Evolutionary conservation across 1,139 yeast genomes (phyloP).

Genomic region (Debaryomyces udenii): DNA sequence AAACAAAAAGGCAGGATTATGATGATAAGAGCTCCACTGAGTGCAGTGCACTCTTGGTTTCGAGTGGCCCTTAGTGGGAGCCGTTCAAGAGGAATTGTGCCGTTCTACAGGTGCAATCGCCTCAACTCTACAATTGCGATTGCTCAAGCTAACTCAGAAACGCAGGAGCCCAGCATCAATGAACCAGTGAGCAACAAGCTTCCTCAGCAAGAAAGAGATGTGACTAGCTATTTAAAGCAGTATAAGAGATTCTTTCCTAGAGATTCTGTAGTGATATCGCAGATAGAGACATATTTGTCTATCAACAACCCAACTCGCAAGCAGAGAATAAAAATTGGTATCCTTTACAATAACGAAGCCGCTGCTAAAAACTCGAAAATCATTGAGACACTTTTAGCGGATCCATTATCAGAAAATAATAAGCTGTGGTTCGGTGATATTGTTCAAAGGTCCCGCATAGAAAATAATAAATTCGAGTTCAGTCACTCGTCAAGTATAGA

Average conservation of each 20-base stretch:
- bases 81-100: too few species aligned
- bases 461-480: constrained; percentile 25
- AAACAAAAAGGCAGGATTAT: too few species aligned
- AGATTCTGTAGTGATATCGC: constrained; percentile 24
- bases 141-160: background rate
- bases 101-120: background rate
- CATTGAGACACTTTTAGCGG: constrained; percentile 42
- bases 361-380: constrained; percentile 28
- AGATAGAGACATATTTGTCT: constrained; percentile 15
- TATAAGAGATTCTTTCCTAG: constrained; percentile 30
- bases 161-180: background rate
- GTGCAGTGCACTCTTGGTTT: too few species aligned
- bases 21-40: too few species aligned
- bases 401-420: constrained; percentile 42
- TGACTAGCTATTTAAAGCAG: constrained; percentile 14
- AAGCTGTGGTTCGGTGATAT: constrained; percentile 35
- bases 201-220: background rate
- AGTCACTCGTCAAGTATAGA: constrained; percentile 4
- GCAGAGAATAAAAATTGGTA: constrained; percentile 31
- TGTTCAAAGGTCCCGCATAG: constrained; percentile 22
- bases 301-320: constrained; percentile 10
- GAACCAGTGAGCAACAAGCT: too few species aligned
- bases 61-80: too few species aligned
- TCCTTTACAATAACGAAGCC: constrained; percentile 29
- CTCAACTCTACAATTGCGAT: constrained; percentile 4